Conservation (phyloP, 2,329 filamentous ascomycete genomes). For the Diplocarpon rosae region DNA sequence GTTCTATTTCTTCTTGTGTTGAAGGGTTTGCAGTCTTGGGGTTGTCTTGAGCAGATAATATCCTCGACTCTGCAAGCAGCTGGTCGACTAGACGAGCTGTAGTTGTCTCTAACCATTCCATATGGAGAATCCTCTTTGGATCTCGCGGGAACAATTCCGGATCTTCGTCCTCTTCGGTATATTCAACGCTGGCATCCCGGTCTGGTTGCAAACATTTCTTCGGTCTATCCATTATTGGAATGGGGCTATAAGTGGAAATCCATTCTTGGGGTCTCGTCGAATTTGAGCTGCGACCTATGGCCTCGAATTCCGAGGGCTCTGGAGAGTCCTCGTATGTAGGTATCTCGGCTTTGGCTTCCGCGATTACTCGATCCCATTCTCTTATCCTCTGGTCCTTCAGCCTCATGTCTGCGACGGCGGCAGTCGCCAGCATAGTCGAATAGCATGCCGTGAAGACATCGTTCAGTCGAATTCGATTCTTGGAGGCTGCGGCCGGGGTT, state of each 20-base stretch:
- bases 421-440: slow-evolving; percentile 55
- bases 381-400: slow-evolving; percentile 45
- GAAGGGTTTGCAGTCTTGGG: neutral
- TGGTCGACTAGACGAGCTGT: slow-evolving; percentile 17
- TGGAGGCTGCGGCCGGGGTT: slow-evolving; percentile 37
- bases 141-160: slow-evolving; percentile 12
- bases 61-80: slow-evolving; percentile 13
- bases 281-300: neutral
- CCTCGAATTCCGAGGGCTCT: neutral
- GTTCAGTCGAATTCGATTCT: slow-evolving; percentile 38
- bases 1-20: slow-evolving; percentile 6
- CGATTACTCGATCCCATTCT: slow-evolving; percentile 51
- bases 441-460: slow-evolving; percentile 56
- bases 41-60: slow-evolving; percentile 1
- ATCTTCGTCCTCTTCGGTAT: slow-evolving; percentile 10
- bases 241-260: neutral
- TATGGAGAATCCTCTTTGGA: slow-evolving; percentile 14
- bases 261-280: neutral
- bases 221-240: neutral
- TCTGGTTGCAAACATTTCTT: neutral
- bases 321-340: neutral
- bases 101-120: slow-evolving; percentile 16
- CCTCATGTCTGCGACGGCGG: slow-evolving; percentile 49
- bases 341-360: slow-evolving; percentile 33
- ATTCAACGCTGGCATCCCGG: neutral